Conservation (phyloP, 306 rosid genomes). For the Cucurbita moschata region DNA sequence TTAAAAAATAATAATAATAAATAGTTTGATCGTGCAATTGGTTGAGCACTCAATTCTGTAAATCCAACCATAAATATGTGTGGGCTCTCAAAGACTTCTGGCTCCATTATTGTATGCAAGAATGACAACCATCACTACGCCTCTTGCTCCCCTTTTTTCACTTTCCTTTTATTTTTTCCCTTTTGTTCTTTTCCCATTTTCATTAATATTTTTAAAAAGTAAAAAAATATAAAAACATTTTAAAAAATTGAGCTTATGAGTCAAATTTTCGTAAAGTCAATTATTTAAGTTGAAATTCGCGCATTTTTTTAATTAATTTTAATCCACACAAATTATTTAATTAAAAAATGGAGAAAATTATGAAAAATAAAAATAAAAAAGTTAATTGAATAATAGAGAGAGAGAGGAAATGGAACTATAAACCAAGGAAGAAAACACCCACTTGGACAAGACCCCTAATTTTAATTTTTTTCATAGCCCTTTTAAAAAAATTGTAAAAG, state of each 20-base stretch:
- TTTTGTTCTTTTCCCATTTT: neutral
- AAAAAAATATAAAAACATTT: neutral
- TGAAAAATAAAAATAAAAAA: neutral
- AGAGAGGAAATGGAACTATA: neutral
- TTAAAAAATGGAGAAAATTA: too few relatives aligned
- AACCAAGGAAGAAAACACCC: neutral
- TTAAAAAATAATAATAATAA: neutral
- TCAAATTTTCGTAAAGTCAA: neutral
- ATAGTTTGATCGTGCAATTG: neutral
- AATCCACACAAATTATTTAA: neutral
- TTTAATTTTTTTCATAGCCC: neutral
- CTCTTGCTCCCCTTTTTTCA: neutral
- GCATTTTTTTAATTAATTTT: neutral
- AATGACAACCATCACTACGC: neutral
- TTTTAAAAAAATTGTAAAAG: neutral
- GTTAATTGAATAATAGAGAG: neutral
- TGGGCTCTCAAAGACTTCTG: neutral
- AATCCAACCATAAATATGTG: constrained; percentile 2
- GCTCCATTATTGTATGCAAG: constrained; percentile 1
- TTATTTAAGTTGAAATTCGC: neutral
- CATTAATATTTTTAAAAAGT: neutral
- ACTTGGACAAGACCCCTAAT: neutral
- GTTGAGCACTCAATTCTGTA: constrained; percentile 8
- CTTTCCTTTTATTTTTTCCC: neutral
- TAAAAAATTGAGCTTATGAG: neutral